phyloP scores from a whole-genome alignment of 345 rosid species.

The Mercurialis annua region DNA sequence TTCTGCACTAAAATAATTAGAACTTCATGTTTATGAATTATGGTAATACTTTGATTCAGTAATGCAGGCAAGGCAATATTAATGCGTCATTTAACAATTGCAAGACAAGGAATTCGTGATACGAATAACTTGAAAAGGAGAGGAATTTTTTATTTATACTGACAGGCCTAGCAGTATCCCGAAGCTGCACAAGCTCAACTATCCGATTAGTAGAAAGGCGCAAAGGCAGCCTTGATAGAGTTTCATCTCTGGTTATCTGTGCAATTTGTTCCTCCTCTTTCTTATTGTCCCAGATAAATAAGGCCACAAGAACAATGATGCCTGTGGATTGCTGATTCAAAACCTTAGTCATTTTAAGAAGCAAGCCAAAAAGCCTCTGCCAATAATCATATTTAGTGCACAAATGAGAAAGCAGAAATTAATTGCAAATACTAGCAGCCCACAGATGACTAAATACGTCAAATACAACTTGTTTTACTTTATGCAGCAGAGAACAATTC shows the following conservation, averaged over 20 bases:
- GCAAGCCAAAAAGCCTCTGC: conserved; percentile 15
- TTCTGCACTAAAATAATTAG: neutral
- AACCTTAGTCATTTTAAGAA: conserved; percentile 53
- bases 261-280: conserved; percentile 95
- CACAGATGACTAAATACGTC: neutral
- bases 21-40: neutral
- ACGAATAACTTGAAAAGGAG: conserved; percentile 3
- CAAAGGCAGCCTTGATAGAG: conserved; percentile 87
- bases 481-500: neutral
- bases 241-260: conserved; percentile 82
- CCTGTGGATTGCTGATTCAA: conserved; percentile 77
- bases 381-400: neutral
- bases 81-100: neutral
- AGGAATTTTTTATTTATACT: conserved; percentile 30
- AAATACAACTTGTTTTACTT: conserved; percentile 7
- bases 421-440: neutral
- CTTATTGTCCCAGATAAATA: conserved; percentile 88
- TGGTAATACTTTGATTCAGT: neutral
- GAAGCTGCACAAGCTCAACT: conserved; percentile 91
- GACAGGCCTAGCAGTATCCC: conserved; percentile 89
- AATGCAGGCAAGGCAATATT: conserved; percentile 6
- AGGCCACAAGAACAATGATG: conserved; percentile 64
- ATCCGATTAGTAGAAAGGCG: conserved; percentile 87
- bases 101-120: conserved; percentile 2
- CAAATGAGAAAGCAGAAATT: neutral